A percentile compares a stretch with the other conserved stretches of the same genome.
Evolutionary conservation across 352 stramenopile species (phyloP).

Genomic region (Thraustochytrium striatum): DNA sequence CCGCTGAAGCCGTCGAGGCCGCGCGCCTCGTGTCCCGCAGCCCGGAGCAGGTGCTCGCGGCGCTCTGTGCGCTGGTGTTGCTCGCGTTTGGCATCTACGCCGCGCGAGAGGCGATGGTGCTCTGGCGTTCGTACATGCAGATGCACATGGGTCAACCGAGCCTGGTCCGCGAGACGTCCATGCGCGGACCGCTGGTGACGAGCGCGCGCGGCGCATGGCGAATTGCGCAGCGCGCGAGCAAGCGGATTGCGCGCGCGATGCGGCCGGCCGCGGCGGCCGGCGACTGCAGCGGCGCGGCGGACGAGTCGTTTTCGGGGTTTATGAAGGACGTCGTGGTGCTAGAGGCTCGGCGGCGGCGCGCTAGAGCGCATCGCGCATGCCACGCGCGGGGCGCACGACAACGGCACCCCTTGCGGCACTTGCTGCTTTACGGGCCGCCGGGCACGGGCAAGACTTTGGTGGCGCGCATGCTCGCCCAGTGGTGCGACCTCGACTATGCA

Average conservation of each 20-base stretch:
- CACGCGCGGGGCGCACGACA: constrained; percentile 35
- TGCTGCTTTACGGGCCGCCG: constrained; percentile 63
- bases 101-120: background rate
- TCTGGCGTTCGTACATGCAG: constrained; percentile 14
- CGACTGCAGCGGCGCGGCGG: constrained; percentile 88
- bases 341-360: background rate
- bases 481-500: constrained; percentile 96
- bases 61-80: background rate
- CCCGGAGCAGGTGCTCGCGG: background rate
- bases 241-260: constrained; percentile 12
- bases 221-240: constrained; percentile 17
- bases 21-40: background rate
- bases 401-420: constrained; percentile 17
- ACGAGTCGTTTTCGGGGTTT: constrained; percentile 74
- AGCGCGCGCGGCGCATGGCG: background rate
- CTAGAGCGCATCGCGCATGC: constrained; percentile 25
- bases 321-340: constrained; percentile 39
- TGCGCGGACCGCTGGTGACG: constrained; percentile 62
- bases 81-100: constrained; percentile 20
- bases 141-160: constrained; percentile 67
- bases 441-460: constrained; percentile 99
- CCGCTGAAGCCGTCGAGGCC: background rate
- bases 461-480: constrained; percentile 88
- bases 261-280: constrained; percentile 71
- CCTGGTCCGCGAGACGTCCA: constrained; percentile 92